Conservation (phyloP, 345 rosid genomes). For the Laguncularia racemosa region DNA sequence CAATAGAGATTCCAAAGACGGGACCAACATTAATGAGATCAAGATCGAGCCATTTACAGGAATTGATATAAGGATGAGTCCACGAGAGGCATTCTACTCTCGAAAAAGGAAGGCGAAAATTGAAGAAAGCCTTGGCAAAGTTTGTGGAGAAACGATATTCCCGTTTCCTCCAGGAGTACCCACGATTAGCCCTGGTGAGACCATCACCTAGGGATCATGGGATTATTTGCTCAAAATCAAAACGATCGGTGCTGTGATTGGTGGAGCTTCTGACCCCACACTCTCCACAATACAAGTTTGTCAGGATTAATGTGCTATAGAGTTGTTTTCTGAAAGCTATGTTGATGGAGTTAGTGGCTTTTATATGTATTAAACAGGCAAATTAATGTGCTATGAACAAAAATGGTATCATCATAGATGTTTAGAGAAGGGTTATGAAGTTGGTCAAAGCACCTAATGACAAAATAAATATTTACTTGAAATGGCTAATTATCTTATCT, state of each 20-base stretch:
- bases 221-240: constrained; percentile 30
- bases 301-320: constrained; percentile 1
- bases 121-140: constrained; percentile 33
- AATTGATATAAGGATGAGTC: constrained; percentile 27
- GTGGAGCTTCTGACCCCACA: constrained; percentile 43
- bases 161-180: constrained; percentile 63
- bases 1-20: background rate
- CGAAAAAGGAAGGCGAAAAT: constrained; percentile 28
- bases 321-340: too few relatives aligned
- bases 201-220: constrained; percentile 32
- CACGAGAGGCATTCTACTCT: constrained; percentile 49
- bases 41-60: constrained; percentile 27
- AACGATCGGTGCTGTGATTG: constrained; percentile 27
- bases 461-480: too few relatives aligned
- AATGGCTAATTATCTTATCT: too few relatives aligned
- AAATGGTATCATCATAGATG: too few relatives aligned
- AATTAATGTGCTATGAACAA: too few relatives aligned
- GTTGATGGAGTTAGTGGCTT: too few relatives aligned
- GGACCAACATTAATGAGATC: background rate
- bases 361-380: too few relatives aligned
- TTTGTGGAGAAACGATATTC: constrained; percentile 49
- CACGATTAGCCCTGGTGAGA: constrained; percentile 39
- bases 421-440: too few relatives aligned
- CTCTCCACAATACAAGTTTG: constrained; percentile 39
- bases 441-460: too few relatives aligned